phyloP scores from a whole-genome alignment of 2,329 filamentous ascomycete genomes.

The Diaporthe amygdali region DNA sequence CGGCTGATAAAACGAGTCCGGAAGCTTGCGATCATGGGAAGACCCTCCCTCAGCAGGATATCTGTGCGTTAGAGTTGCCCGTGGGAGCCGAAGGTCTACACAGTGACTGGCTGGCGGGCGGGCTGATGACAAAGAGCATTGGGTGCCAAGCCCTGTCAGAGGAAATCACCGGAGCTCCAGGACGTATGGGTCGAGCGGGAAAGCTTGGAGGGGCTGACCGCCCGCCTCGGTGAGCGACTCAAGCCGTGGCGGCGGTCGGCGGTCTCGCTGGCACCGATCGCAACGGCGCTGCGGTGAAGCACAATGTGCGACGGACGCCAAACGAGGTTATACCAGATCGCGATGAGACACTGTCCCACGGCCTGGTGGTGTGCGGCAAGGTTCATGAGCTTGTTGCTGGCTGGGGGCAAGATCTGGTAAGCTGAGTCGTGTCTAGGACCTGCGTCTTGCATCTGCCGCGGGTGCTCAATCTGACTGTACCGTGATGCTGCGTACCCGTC shows the following conservation, averaged over 20 bases:
- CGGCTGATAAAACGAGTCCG: conserved; percentile 17
- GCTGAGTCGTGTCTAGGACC: conserved; percentile 16
- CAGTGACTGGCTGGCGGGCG: not conserved
- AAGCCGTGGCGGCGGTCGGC: conserved; percentile 5
- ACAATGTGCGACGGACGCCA: conserved; percentile 14
- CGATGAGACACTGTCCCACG: conserved; percentile 5
- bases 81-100: not conserved
- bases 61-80: not conserved
- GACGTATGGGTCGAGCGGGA: not conserved
- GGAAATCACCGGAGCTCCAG: conserved; percentile 1
- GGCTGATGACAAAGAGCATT: not conserved
- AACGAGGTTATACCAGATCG: conserved; percentile 20
- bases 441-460: not conserved
- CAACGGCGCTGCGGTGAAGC: conserved; percentile 11
- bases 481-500: not conserved
- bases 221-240: not conserved
- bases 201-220: conserved; percentile 10
- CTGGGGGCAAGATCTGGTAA: conserved; percentile 1
- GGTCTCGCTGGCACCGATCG: not conserved
- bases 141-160: conserved; percentile 16
- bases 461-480: not conserved
- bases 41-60: not conserved
- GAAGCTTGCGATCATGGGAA: not conserved
- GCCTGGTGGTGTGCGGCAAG: not conserved
- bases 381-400: conserved; percentile 1